These are phyloP conservation scores for Penicillium sp. DNA, from an alignment of 2,329 filamentous ascomycete genomes.

Conservation along the genomic window DNA sequence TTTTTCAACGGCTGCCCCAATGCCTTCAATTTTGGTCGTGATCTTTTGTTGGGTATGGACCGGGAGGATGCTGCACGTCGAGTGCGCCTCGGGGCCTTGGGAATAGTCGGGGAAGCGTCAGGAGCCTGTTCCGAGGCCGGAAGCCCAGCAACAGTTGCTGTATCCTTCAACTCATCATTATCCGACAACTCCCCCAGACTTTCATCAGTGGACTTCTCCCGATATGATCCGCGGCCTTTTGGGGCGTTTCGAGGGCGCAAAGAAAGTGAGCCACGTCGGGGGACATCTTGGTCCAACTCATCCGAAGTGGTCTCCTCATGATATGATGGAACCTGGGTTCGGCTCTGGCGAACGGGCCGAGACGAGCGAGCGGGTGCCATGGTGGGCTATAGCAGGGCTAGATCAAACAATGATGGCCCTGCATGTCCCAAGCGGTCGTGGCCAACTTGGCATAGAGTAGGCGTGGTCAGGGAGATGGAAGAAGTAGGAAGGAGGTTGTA, in stretches of 20 bases:
- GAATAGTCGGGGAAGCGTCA: slow-evolving; percentile 2
- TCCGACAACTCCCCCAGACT: slow-evolving; percentile 16
- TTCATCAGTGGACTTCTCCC: slow-evolving; percentile 36
- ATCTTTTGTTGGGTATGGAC: slow-evolving; percentile 9
- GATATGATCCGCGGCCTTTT: slow-evolving; percentile 30
- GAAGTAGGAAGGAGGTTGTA: neutral
- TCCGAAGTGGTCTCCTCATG: slow-evolving; percentile 38
- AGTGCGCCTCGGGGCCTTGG: slow-evolving; percentile 5
- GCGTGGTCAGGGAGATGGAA: neutral
- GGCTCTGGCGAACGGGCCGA: slow-evolving; percentile 37
- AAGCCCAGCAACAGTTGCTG: neutral
- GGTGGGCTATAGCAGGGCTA: neutral
- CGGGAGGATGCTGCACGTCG: slow-evolving; percentile 11
- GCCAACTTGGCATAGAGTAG: neutral
- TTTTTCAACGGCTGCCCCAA: slow-evolving; percentile 23
- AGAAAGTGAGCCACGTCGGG: slow-evolving; percentile 25
- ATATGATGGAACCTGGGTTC: slow-evolving; percentile 38
- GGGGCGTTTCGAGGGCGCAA: slow-evolving; percentile 33
- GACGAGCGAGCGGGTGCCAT: slow-evolving; percentile 34
- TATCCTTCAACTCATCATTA: slow-evolving; percentile 8
- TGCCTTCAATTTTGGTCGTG: slow-evolving; percentile 7
- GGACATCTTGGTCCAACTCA: slow-evolving; percentile 16
- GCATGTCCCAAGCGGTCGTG: neutral
- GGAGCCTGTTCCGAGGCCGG: neutral
- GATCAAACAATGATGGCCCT: neutral